phyloP scores from a whole-genome alignment of 2,329 filamentous ascomycete genomes.

The Alternaria angustiovoidea region DNA sequence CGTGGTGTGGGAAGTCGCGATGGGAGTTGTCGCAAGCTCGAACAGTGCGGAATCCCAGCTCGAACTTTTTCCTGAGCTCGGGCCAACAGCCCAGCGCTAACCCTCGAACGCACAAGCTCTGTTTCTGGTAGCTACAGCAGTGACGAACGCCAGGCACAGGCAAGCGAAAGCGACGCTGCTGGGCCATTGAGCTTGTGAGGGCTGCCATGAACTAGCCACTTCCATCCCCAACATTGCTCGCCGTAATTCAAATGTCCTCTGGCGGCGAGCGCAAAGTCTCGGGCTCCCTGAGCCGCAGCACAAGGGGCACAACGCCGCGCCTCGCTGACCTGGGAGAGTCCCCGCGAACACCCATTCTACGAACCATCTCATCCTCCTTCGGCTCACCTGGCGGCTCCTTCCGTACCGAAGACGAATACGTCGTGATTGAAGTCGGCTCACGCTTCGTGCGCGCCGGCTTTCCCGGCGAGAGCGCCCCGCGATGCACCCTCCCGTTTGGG shows the following conservation, averaged over 20 bases:
- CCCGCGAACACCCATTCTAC: slow-evolving; percentile 60
- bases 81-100: slow-evolving; percentile 6
- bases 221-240: neutral
- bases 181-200: neutral
- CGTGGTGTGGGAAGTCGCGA: slow-evolving; percentile 28
- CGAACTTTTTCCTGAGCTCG: slow-evolving; percentile 22
- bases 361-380: slow-evolving; percentile 65
- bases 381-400: slow-evolving; percentile 66
- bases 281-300: slow-evolving; percentile 37
- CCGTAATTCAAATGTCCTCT: slow-evolving; percentile 19
- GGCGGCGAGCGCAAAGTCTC: slow-evolving; percentile 45
- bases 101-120: slow-evolving; percentile 6
- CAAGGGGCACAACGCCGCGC: slow-evolving; percentile 43
- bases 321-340: slow-evolving; percentile 48
- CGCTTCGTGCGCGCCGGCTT: slow-evolving; percentile 84
- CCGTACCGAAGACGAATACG: slow-evolving; percentile 78
- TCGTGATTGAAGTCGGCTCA: slow-evolving; percentile 82
- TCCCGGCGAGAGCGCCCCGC: slow-evolving; percentile 79
- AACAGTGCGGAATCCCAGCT: slow-evolving; percentile 15
- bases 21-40: slow-evolving; percentile 26
- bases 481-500: slow-evolving; percentile 75
- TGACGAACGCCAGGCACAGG: slow-evolving; percentile 2
- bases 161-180: neutral
- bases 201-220: neutral
- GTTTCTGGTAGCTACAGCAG: neutral